Evolutionary conservation across 371 early-diverging fungal species (phyloP).

Genomic region (Lichtheimia ornata): DNA sequence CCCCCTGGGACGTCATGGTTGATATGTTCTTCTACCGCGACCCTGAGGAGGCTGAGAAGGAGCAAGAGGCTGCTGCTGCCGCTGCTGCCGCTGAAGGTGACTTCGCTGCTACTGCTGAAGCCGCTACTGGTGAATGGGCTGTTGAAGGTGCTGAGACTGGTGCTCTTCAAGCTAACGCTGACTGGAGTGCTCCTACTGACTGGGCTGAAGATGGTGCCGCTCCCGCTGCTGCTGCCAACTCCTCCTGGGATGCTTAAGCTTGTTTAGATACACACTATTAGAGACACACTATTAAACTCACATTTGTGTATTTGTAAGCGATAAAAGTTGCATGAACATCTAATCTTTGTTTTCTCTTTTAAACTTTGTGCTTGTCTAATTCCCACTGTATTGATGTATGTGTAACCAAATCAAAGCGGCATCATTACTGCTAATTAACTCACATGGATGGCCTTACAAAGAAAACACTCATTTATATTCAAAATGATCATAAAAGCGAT

Average conservation of each 20-base stretch:
- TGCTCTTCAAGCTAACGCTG: slow-evolving; percentile 27
- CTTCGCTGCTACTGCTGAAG: slow-evolving; percentile 7
- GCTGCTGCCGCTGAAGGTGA: slow-evolving; percentile 20
- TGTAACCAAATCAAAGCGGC: too few species aligned
- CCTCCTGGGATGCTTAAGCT: slow-evolving; percentile 33
- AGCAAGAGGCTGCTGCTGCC: slow-evolving; percentile 31
- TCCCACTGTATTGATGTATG: too few species aligned
- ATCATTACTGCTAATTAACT: too few species aligned
- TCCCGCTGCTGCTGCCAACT: slow-evolving; percentile 23
- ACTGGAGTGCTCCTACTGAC: slow-evolving; percentile 27
- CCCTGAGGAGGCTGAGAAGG: slow-evolving; percentile 91
- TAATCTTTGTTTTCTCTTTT: too few species aligned
- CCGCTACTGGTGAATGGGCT: slow-evolving; percentile 29
- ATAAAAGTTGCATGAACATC: too few species aligned
- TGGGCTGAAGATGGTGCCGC: slow-evolving; percentile 31
- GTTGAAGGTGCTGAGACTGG: slow-evolving; percentile 25
- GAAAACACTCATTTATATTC: too few species aligned
- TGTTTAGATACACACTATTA: slow-evolving; percentile 1
- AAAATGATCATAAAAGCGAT: too few species aligned
- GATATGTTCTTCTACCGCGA: slow-evolving; percentile 99
- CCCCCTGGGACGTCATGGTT: slow-evolving; percentile 93
- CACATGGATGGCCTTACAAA: too few species aligned
- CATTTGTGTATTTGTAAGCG: too few species aligned
- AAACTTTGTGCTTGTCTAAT: too few species aligned
- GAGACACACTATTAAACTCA: too few species aligned